Evolutionary conservation across 1,139 yeast genomes (phyloP), one percentile per base, ranked within the genome.

Genomic region (Candida sojae): DNA sequence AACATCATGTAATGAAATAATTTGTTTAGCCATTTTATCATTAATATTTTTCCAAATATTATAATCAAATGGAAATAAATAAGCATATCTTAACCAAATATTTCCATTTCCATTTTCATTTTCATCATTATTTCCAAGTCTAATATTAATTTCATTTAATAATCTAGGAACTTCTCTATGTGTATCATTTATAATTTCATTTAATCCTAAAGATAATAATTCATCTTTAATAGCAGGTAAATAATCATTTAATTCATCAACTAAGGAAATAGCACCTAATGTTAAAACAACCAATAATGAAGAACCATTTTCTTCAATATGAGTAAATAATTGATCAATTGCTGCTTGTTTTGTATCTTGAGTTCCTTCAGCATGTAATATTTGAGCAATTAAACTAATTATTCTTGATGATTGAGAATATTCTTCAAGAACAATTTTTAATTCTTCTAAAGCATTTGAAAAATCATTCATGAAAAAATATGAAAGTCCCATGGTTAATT

Each of bases 281-380:
- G 91, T 80, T 46, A 91, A 64, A 0, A 88, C 84, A 7, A 88
- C 82, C 30, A 82, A 62, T 42, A 89, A 67, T 1, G 89, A 80
- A 1, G 87, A 73, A 0, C 95, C 96, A 48, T 80, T 68, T 11
- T 70, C 74, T 52, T 80, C 86, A 42, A 91, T 81, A 58, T 78
- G 82, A 10, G 79, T 75, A 58, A 84, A 80, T 43, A 87, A 62
- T 60, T 86, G 91, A 58, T 86, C 91, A 45, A 89, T 62, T 0
- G 97, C 96, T 2, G 92, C 93, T 54, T 84, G 88, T 49, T 82
- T 84, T 6, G 93, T 84, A n/a, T 85, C 92, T 23, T 77, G 82
- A 0, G 84, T 80, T 7, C 84, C 86, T 49, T 82, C 82, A 1
- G 90, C 88, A 72, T 87, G 86, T 46, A 93, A 73, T 1, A 91